Conservation (phyloP, 179 eudicot species). For the Silene noctiflora region DNA sequence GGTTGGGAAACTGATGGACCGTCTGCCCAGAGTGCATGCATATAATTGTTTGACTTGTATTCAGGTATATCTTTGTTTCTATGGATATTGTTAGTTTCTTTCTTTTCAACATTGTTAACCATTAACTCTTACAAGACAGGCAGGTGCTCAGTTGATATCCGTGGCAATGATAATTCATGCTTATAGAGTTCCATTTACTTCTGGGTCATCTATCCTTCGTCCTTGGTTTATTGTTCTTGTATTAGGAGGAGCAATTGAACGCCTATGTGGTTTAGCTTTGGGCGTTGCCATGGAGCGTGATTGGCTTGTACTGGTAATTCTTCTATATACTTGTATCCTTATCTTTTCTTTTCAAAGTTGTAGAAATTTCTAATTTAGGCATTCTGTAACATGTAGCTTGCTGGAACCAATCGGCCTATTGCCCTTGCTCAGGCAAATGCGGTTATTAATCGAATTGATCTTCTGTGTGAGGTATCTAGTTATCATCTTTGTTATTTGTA, state of each 20-base stretch:
- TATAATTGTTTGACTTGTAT: constrained; percentile 57
- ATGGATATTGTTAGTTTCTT: background rate
- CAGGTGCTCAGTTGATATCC: constrained; percentile 76
- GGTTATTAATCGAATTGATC: constrained; percentile 74
- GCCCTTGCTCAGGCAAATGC: constrained; percentile 98
- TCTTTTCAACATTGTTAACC: constrained; percentile 21
- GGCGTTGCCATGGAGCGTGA: constrained; percentile 98
- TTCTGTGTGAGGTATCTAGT: constrained; percentile 71
- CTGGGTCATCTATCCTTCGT: constrained; percentile 46
- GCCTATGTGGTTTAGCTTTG: constrained; percentile 83
- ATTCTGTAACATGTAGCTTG: constrained; percentile 49
- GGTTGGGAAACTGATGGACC: constrained; percentile 86
- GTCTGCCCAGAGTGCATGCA: constrained; percentile 73
- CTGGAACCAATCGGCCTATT: constrained; percentile 85
- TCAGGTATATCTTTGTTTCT: constrained; percentile 48
- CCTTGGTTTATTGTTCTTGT: constrained; percentile 88
- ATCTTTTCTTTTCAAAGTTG: constrained; percentile 1
- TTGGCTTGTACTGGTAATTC: constrained; percentile 83
- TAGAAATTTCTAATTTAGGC: constrained; percentile 17
- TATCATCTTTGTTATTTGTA: background rate
- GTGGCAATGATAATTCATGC: constrained; percentile 88
- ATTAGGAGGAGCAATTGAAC: constrained; percentile 79
- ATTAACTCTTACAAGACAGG: constrained; percentile 38
- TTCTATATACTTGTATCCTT: background rate
- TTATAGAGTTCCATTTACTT: constrained; percentile 35